Evolutionary conservation across 805 yeast genomes (phyloP).

Genomic region (Teunomyces barrocoloradensis): DNA sequence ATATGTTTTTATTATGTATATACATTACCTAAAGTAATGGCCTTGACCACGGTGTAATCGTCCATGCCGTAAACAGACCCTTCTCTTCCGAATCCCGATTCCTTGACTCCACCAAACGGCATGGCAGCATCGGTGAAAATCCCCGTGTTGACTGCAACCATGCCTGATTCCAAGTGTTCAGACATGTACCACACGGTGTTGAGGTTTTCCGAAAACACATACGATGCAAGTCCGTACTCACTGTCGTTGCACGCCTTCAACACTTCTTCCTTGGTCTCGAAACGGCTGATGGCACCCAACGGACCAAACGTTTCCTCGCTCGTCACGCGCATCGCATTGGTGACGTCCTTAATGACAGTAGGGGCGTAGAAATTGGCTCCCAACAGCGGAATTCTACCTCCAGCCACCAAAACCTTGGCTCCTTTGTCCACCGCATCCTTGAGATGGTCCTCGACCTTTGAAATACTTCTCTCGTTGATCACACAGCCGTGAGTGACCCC

Average conservation of each 20-base stretch:
- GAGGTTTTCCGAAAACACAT: slow-evolving; percentile 53
- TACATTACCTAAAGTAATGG: slow-evolving; percentile 49
- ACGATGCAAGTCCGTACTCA: slow-evolving; percentile 57
- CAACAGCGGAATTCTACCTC: slow-evolving; percentile 49
- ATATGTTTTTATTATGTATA: slow-evolving; percentile 9
- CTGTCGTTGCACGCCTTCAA: slow-evolving; percentile 53
- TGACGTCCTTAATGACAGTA: slow-evolving; percentile 50
- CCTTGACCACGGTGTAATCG: slow-evolving; percentile 54
- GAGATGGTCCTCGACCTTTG: slow-evolving; percentile 53
- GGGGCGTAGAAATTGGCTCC: slow-evolving; percentile 57
- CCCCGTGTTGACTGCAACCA: slow-evolving; percentile 63
- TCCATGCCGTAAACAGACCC: slow-evolving; percentile 63
- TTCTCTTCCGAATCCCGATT: slow-evolving; percentile 71
- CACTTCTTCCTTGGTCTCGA: slow-evolving; percentile 53
- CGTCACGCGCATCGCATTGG: slow-evolving; percentile 48
- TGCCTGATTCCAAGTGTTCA: slow-evolving; percentile 60
- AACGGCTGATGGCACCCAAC: slow-evolving; percentile 54
- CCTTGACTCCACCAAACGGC: slow-evolving; percentile 62
- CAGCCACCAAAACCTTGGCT: slow-evolving; percentile 48
- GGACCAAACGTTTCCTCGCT: slow-evolving; percentile 69
- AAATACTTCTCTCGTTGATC: slow-evolving; percentile 49
- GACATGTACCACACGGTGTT: slow-evolving; percentile 51
- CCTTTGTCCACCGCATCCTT: slow-evolving; percentile 55
- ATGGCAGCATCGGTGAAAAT: slow-evolving; percentile 53
- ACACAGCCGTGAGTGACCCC: slow-evolving; percentile 56